Evolutionary conservation across 2,329 filamentous ascomycete genomes (phyloP).

Genomic region (Coniella vitis): DNA sequence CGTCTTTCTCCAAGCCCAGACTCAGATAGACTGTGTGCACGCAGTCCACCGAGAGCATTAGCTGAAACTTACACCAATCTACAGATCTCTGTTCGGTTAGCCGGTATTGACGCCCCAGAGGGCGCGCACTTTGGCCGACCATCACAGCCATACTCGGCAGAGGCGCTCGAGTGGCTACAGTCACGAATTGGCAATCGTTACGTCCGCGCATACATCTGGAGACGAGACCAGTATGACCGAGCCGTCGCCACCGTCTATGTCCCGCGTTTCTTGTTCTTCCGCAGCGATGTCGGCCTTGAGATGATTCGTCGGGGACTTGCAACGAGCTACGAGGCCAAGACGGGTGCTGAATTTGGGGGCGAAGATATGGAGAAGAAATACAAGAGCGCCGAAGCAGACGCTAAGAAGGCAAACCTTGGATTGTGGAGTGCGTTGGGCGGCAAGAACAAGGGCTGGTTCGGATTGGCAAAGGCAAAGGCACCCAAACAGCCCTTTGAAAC

Average conservation of each 20-base stretch:
- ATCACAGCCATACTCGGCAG: conserved; percentile 74
- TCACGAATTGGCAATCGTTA: conserved; percentile 62
- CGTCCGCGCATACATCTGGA: conserved; percentile 77
- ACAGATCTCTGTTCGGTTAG: conserved; percentile 81
- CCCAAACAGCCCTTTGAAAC: conserved; percentile 54
- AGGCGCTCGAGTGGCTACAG: conserved; percentile 77
- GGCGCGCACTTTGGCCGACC: conserved; percentile 85
- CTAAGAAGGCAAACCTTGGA: conserved; percentile 57
- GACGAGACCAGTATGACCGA: conserved; percentile 85
- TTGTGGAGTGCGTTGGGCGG: conserved; percentile 59
- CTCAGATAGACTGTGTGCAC: background rate
- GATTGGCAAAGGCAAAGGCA: conserved; percentile 11
- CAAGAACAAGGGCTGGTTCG: conserved; percentile 38
- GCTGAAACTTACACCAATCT: background rate
- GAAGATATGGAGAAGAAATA: conserved; percentile 54
- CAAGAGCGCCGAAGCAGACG: conserved; percentile 57
- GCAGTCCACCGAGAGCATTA: no score
- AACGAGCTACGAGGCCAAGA: conserved; percentile 90
- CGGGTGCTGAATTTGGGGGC: conserved; percentile 80
- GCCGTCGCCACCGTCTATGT: conserved; percentile 82
- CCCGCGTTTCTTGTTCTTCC: conserved; percentile 56
- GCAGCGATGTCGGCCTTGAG: conserved; percentile 76
- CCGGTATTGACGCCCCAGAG: conserved; percentile 90
- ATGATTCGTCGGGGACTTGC: conserved; percentile 83
- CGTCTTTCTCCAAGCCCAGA: background rate